Conservation (phyloP, 208 protist species). For the Wallacemonas sp. region DNA sequence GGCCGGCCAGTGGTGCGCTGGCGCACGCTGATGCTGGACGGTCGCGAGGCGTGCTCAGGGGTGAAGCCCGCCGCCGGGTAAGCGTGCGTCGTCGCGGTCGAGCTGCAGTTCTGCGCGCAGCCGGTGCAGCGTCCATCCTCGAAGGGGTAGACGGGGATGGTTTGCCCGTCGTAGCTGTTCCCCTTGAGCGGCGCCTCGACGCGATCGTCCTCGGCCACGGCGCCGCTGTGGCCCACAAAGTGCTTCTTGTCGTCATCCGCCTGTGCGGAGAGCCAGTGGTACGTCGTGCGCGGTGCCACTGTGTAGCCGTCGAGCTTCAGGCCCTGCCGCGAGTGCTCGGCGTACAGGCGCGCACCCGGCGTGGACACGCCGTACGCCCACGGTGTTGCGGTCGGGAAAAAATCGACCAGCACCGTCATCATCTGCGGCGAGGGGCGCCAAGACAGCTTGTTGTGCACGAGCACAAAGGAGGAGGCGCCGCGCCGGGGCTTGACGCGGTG, state of each 20-base stretch:
- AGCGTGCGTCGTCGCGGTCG: conserved; percentile 23
- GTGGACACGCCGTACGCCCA: conserved; percentile 40
- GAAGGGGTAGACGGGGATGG: conserved; percentile 22
- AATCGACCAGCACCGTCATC: conserved; percentile 37
- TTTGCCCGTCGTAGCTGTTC: neutral
- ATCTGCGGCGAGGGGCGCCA: conserved; percentile 39
- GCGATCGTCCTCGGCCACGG: conserved; percentile 34
- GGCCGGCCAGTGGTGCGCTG: neutral
- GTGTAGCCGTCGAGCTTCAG: conserved; percentile 28
- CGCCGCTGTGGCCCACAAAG: conserved; percentile 23
- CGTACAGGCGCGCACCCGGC: conserved; percentile 47
- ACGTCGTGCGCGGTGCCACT: conserved; percentile 18
- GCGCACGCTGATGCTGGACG: neutral
- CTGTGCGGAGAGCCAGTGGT: conserved; percentile 1
- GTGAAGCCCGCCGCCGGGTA: conserved; percentile 34
- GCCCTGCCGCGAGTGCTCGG: conserved; percentile 37
- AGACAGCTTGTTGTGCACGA: conserved; percentile 44
- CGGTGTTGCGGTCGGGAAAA: conserved; percentile 34
- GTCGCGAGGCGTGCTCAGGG: conserved; percentile 18
- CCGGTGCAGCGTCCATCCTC: neutral
- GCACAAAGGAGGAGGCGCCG: conserved; percentile 41
- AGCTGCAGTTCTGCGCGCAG: neutral
- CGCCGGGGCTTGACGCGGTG: neutral
- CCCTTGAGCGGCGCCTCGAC: neutral
- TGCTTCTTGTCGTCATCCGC: conserved; percentile 1